phyloP scores from a whole-genome alignment of 2,329 filamentous ascomycete species.

The Penicillium concentricum region DNA sequence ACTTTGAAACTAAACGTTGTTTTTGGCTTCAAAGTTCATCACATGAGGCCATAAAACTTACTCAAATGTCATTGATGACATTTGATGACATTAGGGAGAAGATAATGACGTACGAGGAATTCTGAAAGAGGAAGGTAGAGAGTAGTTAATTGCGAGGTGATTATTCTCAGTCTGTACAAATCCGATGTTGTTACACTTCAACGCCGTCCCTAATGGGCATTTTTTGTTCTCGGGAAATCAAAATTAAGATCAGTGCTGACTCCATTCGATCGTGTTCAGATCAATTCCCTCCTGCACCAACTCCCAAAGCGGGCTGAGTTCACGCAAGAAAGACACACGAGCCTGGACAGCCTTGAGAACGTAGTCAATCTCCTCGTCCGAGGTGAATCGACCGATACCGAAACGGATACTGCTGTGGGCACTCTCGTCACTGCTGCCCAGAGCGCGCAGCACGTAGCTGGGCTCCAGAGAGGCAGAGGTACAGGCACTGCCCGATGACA shows the following conservation, averaged over 20 bases:
- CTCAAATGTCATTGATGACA: neutral
- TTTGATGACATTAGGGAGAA: too few relatives aligned
- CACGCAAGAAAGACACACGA: slow-evolving; percentile 86
- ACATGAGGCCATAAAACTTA: neutral
- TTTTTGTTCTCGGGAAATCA: slow-evolving; percentile 16
- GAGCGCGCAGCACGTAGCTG: slow-evolving; percentile 88
- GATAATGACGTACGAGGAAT: neutral
- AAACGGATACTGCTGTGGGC: slow-evolving; percentile 98
- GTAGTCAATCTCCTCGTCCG: slow-evolving; percentile 93
- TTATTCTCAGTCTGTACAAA: slow-evolving; percentile 27
- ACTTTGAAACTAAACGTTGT: neutral
- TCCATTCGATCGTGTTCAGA: slow-evolving; percentile 96
- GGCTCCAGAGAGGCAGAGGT: slow-evolving; percentile 96
- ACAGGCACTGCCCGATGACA: slow-evolving; percentile 95
- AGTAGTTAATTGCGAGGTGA: slow-evolving; percentile 8
- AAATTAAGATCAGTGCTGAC: slow-evolving; percentile 71
- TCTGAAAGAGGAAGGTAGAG: neutral
- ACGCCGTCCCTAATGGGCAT: slow-evolving; percentile 16
- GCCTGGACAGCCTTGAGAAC: slow-evolving; percentile 91
- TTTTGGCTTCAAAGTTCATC: neutral
- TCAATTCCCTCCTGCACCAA: slow-evolving; percentile 96
- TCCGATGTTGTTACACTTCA: slow-evolving; percentile 24
- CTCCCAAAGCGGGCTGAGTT: slow-evolving; percentile 96
- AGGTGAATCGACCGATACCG: slow-evolving; percentile 95
- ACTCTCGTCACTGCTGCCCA: slow-evolving; percentile 95